Evolutionary conservation across 2,329 filamentous ascomycete genomes (phyloP), one percentile per base, ranked within the genome.

Genomic region (Sarocladiaceae sp.): DNA sequence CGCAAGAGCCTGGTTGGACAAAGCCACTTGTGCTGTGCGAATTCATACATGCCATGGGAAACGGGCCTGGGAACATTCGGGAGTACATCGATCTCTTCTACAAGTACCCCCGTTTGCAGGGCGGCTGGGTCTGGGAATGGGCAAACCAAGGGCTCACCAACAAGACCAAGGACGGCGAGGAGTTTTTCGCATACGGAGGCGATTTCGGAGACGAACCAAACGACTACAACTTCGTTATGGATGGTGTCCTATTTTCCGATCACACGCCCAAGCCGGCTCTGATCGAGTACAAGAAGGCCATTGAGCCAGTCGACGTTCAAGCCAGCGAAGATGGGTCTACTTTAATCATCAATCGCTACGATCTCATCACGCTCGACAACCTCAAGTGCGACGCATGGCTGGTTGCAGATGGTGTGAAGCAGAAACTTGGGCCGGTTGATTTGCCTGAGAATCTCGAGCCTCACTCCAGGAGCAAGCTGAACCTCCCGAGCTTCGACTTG

Each of bases 81-180:
- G 82, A 86, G 48, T 87, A 88, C 48, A 65, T 83, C 11, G 74
- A 83, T 6, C 70, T 74, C 0, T 88, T 85, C 58, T 76, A 80
- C 53, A 69, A 72, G 33, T 70, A 67, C 23, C 57, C 58, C 0
- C 50, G 58, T 0, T 53, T 67, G 0, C 82, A 85, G 62, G 82
- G 83, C 4, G 83, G 82, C 0, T 79, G 76, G 27, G 71, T 82
- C 3, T 82, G 78, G 78, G 78, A 82, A 52, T 82, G 78, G 78
- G 72, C 70, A 0, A 82, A 80, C 47, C 77, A 44, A 9, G 32
- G 16, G 32, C 52, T 78, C 48, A 56, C 73, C 4, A 64, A 66
- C 6, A 64, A 64, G 39, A 66, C 62, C 7, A 54, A 63, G 31
- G 62, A 69, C 16, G 68, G 68, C 21, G 62, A 65, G 32, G 61